Evolutionary conservation across 1,284 basidiomycete genomes (phyloP).

Genomic region (Golubevia pallescens): DNA sequence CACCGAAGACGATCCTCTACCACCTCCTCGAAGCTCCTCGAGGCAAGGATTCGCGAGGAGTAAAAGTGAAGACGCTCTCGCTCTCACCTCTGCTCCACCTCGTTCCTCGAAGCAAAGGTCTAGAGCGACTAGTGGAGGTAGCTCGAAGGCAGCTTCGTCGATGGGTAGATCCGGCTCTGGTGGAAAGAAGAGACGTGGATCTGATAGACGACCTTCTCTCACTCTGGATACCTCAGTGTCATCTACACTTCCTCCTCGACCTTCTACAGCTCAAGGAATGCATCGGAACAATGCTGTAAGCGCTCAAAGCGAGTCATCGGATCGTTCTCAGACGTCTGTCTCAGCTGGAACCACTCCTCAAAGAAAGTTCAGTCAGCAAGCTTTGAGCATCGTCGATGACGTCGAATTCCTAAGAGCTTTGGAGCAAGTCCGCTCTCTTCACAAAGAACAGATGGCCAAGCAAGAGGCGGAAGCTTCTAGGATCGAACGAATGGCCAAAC

Average conservation of each 20-base stretch:
- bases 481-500: neutral
- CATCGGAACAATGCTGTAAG: slow-evolving; percentile 12
- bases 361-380: slow-evolving; percentile 45
- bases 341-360: neutral
- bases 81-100: neutral
- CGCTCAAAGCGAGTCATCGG: neutral
- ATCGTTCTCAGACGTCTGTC: no score
- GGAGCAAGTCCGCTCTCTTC: slow-evolving; percentile 36
- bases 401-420: slow-evolving; percentile 47
- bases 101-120: neutral
- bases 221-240: slow-evolving; percentile 14
- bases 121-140: slow-evolving; percentile 7
- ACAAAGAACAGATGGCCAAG: slow-evolving; percentile 32
- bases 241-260: slow-evolving; percentile 2
- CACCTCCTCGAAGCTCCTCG: slow-evolving; percentile 7
- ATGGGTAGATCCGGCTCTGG: neutral
- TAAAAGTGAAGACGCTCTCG: neutral
- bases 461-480: slow-evolving; percentile 9
- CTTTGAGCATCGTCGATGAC: slow-evolving; percentile 51
- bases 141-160: neutral
- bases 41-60: slow-evolving; percentile 1
- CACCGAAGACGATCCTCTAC: slow-evolving; percentile 8
- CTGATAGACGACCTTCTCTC: slow-evolving; percentile 20
- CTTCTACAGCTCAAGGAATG: slow-evolving; percentile 25
- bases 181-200: slow-evolving; percentile 6